Conservation (phyloP, 1,284 basidiomycete species). For the Rhodotorula sp. region DNA sequence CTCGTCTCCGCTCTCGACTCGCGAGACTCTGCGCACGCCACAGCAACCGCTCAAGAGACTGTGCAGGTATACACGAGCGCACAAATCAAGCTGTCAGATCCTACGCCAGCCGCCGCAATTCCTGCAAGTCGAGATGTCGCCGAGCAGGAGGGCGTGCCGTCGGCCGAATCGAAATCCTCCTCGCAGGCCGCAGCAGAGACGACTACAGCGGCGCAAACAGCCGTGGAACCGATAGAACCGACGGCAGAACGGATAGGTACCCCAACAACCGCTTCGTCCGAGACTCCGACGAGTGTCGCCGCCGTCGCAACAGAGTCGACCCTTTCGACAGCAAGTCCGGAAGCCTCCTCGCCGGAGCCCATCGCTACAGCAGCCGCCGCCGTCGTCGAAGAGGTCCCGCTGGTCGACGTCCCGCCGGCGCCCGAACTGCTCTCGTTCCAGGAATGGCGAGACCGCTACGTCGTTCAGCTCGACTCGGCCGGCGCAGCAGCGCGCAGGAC, state of each 20-base stretch:
- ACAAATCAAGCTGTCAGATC: too few relatives aligned
- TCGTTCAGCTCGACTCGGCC: conserved; percentile 24
- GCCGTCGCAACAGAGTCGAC: not conserved
- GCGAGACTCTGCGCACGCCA: too few relatives aligned
- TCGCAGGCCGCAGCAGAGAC: too few relatives aligned
- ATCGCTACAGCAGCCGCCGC: conserved; percentile 3
- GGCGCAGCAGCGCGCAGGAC: conserved; percentile 9
- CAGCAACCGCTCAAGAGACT: too few relatives aligned
- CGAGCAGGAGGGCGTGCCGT: too few relatives aligned
- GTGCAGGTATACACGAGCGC: too few relatives aligned
- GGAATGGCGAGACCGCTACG: conserved; percentile 61
- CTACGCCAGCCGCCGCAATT: too few relatives aligned
- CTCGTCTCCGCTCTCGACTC: too few relatives aligned
- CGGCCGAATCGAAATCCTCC: too few relatives aligned
- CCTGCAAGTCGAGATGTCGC: too few relatives aligned
- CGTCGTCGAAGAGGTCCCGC: conserved; percentile 11
- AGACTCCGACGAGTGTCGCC: not conserved
- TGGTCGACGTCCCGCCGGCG: conserved; percentile 24
- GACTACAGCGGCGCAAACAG: too few relatives aligned
- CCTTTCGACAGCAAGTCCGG: not conserved
- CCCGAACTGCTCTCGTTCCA: conserved; percentile 75
- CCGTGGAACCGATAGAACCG: not conserved
- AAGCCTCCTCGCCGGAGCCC: not conserved
- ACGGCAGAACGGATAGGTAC: not conserved
- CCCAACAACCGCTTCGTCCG: not conserved